A percentile compares a stretch with the other conserved stretches of the same genome.
These are phyloP conservation scores for Phytophthora citricola DNA, from an alignment of 352 stramenopile genomes.

Conservation along the genomic window DNA sequence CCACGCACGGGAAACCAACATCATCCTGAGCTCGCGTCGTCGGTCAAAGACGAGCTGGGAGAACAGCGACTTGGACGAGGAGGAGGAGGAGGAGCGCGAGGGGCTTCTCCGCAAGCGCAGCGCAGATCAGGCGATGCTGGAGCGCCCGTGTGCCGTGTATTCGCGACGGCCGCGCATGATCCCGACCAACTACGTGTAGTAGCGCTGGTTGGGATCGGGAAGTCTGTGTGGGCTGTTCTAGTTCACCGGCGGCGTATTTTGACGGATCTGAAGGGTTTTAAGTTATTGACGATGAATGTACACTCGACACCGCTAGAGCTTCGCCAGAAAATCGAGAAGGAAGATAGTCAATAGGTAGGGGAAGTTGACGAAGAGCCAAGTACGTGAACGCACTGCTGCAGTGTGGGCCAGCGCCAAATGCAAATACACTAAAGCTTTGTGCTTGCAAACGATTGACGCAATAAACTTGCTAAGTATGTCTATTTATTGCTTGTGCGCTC, in stretches of 20 bases:
- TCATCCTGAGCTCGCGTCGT: constrained; percentile 66
- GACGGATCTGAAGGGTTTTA: constrained; percentile 17
- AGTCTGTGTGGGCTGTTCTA: constrained; percentile 4
- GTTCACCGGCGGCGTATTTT: constrained; percentile 13
- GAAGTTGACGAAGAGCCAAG: not conserved
- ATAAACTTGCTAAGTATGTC: no score
- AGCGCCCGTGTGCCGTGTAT: constrained; percentile 54
- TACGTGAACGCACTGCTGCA: not conserved
- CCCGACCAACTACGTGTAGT: constrained; percentile 66
- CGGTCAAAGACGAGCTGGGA: constrained; percentile 35
- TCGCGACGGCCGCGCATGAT: constrained; percentile 70
- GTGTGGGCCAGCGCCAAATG: no score
- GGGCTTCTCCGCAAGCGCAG: constrained; percentile 46
- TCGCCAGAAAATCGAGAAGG: constrained; percentile 13
- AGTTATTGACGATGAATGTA: constrained; percentile 41
- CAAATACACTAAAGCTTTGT: no score
- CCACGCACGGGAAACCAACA: constrained; percentile 69
- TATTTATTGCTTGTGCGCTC: no score
- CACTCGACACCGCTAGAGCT: constrained; percentile 13
- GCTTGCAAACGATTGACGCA: no score
- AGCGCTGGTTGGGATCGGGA: not conserved
- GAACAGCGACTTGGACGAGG: constrained; percentile 22
- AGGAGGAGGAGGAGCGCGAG: constrained; percentile 17
- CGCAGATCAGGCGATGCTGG: constrained; percentile 49
- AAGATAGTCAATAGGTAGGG: not conserved